phyloP scores from a whole-genome alignment of 2,329 filamentous ascomycete genomes.

The Alternaria longipes region DNA sequence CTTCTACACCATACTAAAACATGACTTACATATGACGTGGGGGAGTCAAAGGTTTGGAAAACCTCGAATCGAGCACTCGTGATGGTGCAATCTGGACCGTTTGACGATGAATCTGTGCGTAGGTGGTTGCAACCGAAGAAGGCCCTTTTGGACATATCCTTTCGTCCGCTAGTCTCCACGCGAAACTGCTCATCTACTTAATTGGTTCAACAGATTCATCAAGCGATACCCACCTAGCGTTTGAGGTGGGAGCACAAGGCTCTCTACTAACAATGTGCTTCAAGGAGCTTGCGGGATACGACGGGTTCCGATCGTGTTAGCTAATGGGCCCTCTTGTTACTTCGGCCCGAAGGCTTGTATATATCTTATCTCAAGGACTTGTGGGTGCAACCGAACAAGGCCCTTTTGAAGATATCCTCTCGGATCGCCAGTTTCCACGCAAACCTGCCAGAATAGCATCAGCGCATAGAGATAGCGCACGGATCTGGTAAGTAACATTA shows the following conservation, averaged over 20 bases:
- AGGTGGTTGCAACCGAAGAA: constrained; percentile 3
- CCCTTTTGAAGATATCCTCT: not conserved
- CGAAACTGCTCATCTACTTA: not conserved
- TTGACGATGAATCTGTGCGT: not conserved
- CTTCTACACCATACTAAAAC: not conserved
- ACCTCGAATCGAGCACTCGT: not conserved
- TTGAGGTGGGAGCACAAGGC: not conserved
- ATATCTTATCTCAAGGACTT: not conserved
- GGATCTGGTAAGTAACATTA: not conserved
- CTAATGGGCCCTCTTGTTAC: not conserved
- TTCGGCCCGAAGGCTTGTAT: constrained; percentile 7
- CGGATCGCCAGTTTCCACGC: not conserved
- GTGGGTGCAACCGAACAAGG: constrained; percentile 8
- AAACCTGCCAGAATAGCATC: not conserved
- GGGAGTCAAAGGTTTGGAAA: not conserved
- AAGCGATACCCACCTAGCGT: not conserved
- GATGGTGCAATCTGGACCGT: not conserved
- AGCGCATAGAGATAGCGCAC: not conserved
- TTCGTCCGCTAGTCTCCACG: constrained; percentile 1
- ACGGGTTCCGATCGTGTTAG: not conserved
- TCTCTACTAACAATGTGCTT: not conserved
- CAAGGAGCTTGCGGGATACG: not conserved
- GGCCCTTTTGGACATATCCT: constrained; percentile 9
- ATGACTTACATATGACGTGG: not conserved
- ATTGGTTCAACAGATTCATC: not conserved